Base-by-base conservation (phyloP, 208 protist genomes). In the Vickermania ingenoplastis region DNA sequence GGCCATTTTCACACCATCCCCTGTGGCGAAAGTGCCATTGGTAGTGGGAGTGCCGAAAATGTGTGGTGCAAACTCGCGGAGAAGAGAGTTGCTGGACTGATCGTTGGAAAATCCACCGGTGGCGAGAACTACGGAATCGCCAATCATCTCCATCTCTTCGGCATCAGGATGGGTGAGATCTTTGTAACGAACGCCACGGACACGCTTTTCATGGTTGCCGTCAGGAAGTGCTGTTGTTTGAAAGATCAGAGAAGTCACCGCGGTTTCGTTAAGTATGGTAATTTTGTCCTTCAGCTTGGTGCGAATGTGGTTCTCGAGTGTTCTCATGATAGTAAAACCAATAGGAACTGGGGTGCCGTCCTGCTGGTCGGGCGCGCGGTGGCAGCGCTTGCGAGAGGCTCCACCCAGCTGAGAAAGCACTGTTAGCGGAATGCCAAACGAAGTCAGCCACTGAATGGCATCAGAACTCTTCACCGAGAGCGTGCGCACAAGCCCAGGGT, bases 41-140 rank as follows among this genome's bases (percentile, higher is more conserved):
- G 94, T 97, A 26, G 92, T 96, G 0, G 94, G 87, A 2, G 83
- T 75, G 28, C 76, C 62, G 29, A 65, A 76, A 21, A 94, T 50
- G 14, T 86, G 69, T 14, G 91, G 89, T 7, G 79, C 75, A 65
- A 85, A 91, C 68, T 96, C 71, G 25, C 63, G 52, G 29, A 97
- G 64, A n/a, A 97, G 68, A 4, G 86, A 91, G 41, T 60, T 60
- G 27, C 36, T 23, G 2, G 57, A 68, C 30, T 71, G 60, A 60
- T 90, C 79, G 63, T 86, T 79, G 45, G 71, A 81, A 64, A 87
- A 97, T 31, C 93, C 92, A 53, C 92, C 92, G 5, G 90, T 95
- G 27, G 90, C 74, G 51, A 97, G 77, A 52, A 97, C 74, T 13
- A 96, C 85, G 36, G 89, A 69, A 61, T 89, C 81, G 5, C 70